phyloP scores from a whole-genome alignment of 176 grass and related monocot species.

The Musa acuminata region DNA sequence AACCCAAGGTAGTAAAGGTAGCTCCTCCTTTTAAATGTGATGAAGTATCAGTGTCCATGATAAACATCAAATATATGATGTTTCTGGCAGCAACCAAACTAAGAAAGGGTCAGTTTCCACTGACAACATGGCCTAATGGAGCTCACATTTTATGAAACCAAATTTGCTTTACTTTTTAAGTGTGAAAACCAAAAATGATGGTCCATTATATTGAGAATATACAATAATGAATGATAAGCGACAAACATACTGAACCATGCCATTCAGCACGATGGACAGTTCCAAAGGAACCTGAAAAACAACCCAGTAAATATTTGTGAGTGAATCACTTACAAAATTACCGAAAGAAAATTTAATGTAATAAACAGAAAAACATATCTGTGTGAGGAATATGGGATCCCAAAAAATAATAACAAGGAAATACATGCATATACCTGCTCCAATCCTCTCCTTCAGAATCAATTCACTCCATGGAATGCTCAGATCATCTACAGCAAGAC shows the following conservation, averaged over 20 bases:
- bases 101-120: neutral
- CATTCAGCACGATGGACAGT: slow-evolving; percentile 98
- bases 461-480: slow-evolving; percentile 84
- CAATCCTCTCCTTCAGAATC: slow-evolving; percentile 88
- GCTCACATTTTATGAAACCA: neutral
- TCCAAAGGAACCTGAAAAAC: slow-evolving; percentile 84
- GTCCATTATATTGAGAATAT: neutral
- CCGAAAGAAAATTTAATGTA: neutral
- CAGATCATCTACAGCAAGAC: slow-evolving; percentile 66
- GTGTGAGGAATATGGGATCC: neutral
- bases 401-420: neutral
- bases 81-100: neutral
- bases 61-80: no score
- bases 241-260: slow-evolving; percentile 89
- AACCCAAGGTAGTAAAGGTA: no score
- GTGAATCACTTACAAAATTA: neutral
- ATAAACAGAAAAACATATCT: neutral
- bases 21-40: no score
- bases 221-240: neutral
- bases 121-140: neutral
- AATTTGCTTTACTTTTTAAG: neutral
- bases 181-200: neutral
- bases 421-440: slow-evolving; percentile 54
- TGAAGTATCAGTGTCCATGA: no score
- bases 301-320: slow-evolving; percentile 1